phyloP scores from a whole-genome alignment of 768 basidiomycete genomes.

The Rhizopogon salebrosus region DNA sequence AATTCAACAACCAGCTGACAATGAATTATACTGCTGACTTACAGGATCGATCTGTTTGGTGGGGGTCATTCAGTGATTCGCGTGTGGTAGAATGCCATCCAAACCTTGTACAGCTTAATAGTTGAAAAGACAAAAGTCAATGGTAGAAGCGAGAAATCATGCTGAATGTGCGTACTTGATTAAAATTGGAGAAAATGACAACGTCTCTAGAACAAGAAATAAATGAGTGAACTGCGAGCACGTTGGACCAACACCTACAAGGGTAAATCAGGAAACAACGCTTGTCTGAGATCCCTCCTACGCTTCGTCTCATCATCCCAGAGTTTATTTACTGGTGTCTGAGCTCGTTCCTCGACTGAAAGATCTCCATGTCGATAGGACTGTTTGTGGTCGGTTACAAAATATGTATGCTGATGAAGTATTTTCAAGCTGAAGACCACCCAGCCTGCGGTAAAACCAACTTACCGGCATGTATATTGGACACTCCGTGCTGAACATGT shows the following conservation, averaged over 20 bases:
- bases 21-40: conserved; percentile 2
- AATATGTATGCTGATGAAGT: conserved; percentile 36
- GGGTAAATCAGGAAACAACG: conserved; percentile 40
- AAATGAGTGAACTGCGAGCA: neutral
- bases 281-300: conserved; percentile 31
- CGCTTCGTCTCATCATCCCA: conserved; percentile 38
- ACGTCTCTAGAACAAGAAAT: conserved; percentile 27
- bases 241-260: conserved; percentile 23
- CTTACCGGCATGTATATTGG: conserved; percentile 44
- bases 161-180: conserved; percentile 33
- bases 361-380: conserved; percentile 30
- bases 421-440: neutral
- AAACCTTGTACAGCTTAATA: conserved; percentile 40
- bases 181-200: conserved; percentile 49
- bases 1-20: conserved; percentile 3
- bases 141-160: neutral
- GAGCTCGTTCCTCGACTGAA: conserved; percentile 9
- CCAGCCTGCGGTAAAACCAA: neutral
- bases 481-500: conserved; percentile 32
- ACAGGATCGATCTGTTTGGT: conserved; percentile 31
- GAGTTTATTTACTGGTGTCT: conserved; percentile 12
- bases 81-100: neutral
- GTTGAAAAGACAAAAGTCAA: conserved; percentile 7
- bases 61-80: neutral
- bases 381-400: conserved; percentile 47